Conservation (phyloP, 2,329 filamentous ascomycete species). For the Ceratocystis papillata region DNA sequence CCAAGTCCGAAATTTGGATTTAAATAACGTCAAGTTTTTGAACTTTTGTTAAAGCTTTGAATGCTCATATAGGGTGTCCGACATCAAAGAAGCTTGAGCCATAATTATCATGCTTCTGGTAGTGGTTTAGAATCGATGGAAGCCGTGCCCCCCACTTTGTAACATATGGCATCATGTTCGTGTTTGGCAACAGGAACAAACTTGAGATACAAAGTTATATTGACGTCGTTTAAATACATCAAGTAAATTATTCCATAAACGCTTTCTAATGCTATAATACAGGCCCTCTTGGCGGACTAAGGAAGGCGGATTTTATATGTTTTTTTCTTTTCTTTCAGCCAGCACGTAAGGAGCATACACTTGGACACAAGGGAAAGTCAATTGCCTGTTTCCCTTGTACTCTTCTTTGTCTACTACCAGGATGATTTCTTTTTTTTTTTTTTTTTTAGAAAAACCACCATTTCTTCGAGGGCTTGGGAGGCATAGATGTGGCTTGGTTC, state of each 20-base stretch:
- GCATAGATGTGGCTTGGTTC: constrained; percentile 8
- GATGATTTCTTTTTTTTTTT: not conserved
- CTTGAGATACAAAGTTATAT: not conserved
- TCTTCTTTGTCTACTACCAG: not conserved
- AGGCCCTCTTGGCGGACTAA: constrained; percentile 25
- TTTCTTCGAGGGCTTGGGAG: constrained; percentile 26
- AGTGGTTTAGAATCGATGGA: not conserved
- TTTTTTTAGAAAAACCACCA: constrained; percentile 23
- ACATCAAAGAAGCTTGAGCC: not conserved
- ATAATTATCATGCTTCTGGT: not conserved
- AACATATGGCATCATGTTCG: not conserved
- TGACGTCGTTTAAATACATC: constrained; percentile 26
- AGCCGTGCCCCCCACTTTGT: not conserved
- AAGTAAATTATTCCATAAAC: constrained; percentile 31
- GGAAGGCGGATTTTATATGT: constrained; percentile 5
- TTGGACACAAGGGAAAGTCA: not conserved
- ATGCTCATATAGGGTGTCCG: not conserved
- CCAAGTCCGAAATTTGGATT: not conserved
- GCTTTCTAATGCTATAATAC: constrained; percentile 36
- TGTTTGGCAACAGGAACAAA: not conserved
- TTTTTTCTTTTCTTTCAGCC: not conserved
- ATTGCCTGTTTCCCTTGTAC: not conserved
- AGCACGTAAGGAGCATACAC: not conserved
- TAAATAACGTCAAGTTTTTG: not conserved
- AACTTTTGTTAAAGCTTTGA: not conserved